Conservation (phyloP, 2,329 filamentous ascomycete genomes). For the Fusarium sp. region DNA sequence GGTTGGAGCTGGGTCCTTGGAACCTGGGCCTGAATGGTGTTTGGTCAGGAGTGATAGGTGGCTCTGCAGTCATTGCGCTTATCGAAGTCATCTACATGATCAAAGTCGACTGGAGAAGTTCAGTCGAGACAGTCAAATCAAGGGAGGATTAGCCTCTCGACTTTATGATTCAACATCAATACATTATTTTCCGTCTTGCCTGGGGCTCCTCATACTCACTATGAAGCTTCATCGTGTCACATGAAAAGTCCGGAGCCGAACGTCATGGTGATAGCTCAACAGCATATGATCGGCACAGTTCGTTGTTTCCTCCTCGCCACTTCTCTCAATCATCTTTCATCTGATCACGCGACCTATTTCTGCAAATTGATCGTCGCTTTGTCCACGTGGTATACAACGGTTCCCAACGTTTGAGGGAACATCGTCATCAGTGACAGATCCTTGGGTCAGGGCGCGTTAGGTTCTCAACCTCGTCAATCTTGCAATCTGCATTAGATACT, state of each 20-base stretch:
- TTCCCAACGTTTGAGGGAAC: too few species aligned
- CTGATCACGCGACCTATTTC: neutral
- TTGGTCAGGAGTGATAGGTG: conserved; percentile 26
- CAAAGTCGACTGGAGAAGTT: conserved; percentile 21
- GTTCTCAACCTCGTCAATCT: neutral
- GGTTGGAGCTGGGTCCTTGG: conserved; percentile 14
- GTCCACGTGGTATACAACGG: neutral
- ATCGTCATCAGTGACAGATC: neutral
- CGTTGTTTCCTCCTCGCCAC: neutral
- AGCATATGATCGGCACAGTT: neutral
- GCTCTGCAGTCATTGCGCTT: neutral
- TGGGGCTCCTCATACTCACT: neutral
- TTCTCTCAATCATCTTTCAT: neutral
- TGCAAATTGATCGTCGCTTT: neutral
- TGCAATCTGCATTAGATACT: neutral
- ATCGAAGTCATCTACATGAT: conserved; percentile 22
- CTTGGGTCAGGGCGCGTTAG: neutral
- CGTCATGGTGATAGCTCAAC: too few species aligned
- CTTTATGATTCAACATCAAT: neutral
- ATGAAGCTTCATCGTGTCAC: neutral
- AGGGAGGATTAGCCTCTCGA: conserved; percentile 9
- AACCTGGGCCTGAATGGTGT: conserved; percentile 13
- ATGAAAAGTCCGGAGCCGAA: neutral
- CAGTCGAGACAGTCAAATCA: conserved; percentile 2
- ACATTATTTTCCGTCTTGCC: fast-evolving